phyloP scores from a whole-genome alignment of 108 stramenopile genomes.

The Skeletonema potamos region DNA sequence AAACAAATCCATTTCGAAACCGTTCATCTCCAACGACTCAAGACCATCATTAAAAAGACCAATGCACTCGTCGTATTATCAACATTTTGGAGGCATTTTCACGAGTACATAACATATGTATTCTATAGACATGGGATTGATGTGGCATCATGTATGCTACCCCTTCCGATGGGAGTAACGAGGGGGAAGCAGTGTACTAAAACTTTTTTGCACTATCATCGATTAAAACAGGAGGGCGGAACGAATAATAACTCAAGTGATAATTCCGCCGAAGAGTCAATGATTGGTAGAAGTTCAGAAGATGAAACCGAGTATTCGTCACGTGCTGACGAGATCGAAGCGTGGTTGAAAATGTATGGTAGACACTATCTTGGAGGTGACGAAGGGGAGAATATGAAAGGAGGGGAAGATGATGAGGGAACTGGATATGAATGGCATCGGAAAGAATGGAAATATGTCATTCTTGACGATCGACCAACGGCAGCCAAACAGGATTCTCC shows the following conservation, averaged over 20 bases:
- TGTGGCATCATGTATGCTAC: slow-evolving; percentile 18
- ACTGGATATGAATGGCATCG: slow-evolving; percentile 27
- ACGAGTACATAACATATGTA: slow-evolving; percentile 40
- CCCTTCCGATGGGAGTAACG: slow-evolving; percentile 29
- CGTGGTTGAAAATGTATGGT: slow-evolving; percentile 40
- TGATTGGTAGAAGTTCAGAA: slow-evolving; percentile 28
- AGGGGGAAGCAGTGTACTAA: slow-evolving; percentile 39
- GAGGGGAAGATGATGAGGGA: background rate
- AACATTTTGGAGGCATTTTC: slow-evolving; percentile 50
- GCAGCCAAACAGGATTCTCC: slow-evolving; percentile 39
- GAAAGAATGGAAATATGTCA: slow-evolving; percentile 32
- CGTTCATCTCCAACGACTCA: slow-evolving; percentile 25
- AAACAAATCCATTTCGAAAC: slow-evolving; percentile 37
- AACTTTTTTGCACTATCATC: slow-evolving; percentile 27
- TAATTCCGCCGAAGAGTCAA: background rate
- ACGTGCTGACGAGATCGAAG: slow-evolving; percentile 51
- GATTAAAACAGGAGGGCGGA: background rate
- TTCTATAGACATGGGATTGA: slow-evolving; percentile 43
- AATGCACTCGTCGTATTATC: slow-evolving; percentile 34
- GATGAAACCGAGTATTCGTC: slow-evolving; percentile 42
- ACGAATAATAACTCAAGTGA: background rate
- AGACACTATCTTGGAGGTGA: slow-evolving; percentile 23
- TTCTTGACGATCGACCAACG: slow-evolving; percentile 43
- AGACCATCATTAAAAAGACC: slow-evolving; percentile 25
- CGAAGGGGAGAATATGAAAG: background rate